Evolutionary conservation across 805 yeast species (phyloP).

Genomic region (Suhomyces canberraensis): DNA sequence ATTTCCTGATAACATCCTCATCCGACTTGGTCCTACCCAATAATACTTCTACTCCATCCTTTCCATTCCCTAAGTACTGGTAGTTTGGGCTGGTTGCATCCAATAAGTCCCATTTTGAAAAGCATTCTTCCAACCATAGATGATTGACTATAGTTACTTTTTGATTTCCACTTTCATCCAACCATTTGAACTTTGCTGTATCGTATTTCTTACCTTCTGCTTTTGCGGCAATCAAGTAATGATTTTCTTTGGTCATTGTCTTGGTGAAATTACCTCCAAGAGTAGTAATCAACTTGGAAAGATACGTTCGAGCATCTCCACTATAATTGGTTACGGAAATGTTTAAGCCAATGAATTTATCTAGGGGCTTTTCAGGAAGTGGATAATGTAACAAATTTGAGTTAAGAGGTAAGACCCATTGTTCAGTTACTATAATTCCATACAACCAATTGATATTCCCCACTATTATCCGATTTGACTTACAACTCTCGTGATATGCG

Average conservation of each 20-base stretch:
- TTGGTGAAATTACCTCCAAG: slow-evolving; percentile 78
- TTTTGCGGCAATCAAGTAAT: slow-evolving; percentile 68
- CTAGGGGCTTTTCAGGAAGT: slow-evolving; percentile 47
- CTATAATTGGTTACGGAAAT: slow-evolving; percentile 76
- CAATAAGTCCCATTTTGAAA: slow-evolving; percentile 52
- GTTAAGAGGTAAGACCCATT: slow-evolving; percentile 53
- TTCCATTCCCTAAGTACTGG: slow-evolving; percentile 41
- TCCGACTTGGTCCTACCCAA: slow-evolving; percentile 53
- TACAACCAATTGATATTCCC: slow-evolving; percentile 80
- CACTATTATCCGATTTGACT: slow-evolving; percentile 37
- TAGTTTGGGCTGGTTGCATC: slow-evolving; percentile 48
- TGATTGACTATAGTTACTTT: slow-evolving; percentile 64
- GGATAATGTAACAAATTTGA: slow-evolving; percentile 71
- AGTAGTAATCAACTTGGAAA: slow-evolving; percentile 58
- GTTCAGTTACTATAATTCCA: slow-evolving; percentile 53
- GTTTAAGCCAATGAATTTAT: slow-evolving; percentile 50
- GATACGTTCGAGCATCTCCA: slow-evolving; percentile 78
- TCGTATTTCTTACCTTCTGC: slow-evolving; percentile 70
- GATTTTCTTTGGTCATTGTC: slow-evolving; percentile 59
- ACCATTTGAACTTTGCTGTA: slow-evolving; percentile 67
- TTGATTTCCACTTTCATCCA: slow-evolving; percentile 20
- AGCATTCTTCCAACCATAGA: slow-evolving; percentile 86
- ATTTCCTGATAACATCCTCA: slow-evolving; percentile 36
- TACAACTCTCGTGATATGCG: slow-evolving; percentile 47
- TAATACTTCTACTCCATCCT: slow-evolving; percentile 40